Base-by-base conservation (phyloP, 2,329 filamentous ascomycete genomes). In the Boeremia lycopersici region DNA sequence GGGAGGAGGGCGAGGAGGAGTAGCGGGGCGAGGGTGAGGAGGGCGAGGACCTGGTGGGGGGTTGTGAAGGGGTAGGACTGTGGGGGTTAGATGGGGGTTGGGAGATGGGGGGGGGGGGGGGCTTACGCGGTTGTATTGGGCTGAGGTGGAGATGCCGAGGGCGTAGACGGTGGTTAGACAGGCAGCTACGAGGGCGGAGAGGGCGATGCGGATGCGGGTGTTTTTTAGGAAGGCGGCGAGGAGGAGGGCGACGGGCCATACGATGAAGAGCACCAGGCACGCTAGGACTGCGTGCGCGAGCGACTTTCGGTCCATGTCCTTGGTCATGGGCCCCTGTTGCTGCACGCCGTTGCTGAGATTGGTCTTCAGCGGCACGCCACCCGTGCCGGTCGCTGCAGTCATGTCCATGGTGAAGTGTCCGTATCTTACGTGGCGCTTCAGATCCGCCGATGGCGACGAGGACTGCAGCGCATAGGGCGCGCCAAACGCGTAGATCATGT, bases 31-130 rank as follows among this genome's bases (percentile, higher is more conserved):
- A 74, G 53, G 82, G 93, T 41, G 34, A 79, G 41, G 38, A 81
- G 73, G 23, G 79, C 79, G 48, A 81, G 53, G 59, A 81, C 74
- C 57, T 82, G 80, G 64, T 82, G 80, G 3, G 75, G 65, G 8
- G 79, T 74, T 56, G 61, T 73, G 71, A 76, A 80, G 50, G 64
- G 48, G 53, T 76, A 76, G 35, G 76, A 78, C 72, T 79, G 23
- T 25, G 11, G 10, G 62, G 56, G 58, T 60, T 23, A 56, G 49
- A 29, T 30, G 6, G 7, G 19, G 26, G 13, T 35, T 23, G 9
- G 4, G 12, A 25, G n/a, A 26, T 30, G 29, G 29, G 35, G 5
- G n/a, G 1, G 8, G 12, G 9, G 25, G 5, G 10, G 8, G 8
- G 64, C 73, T 61, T 71, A 78, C 77, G 57, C 73, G 71, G 47